A percentile compares a stretch with the other conserved stretches of the same genome.
phyloP scores from a whole-genome alignment of 2,329 filamentous ascomycete genomes.

The Xylariomycetidae sp. region DNA sequence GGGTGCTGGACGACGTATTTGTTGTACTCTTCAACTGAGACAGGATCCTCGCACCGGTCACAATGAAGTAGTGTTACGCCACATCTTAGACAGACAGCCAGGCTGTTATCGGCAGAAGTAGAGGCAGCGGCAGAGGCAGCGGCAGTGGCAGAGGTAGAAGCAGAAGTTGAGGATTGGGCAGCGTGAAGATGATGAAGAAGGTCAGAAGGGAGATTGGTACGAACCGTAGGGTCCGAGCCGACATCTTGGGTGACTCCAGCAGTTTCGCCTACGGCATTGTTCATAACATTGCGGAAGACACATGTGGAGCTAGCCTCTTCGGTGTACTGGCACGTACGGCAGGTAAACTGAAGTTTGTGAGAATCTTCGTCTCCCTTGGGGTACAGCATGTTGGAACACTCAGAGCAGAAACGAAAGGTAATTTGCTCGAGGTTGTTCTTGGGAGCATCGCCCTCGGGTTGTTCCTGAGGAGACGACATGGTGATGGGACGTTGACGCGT shows the following conservation, averaged over 20 bases:
- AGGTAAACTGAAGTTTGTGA: slow-evolving; percentile 87
- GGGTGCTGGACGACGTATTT: slow-evolving; percentile 15
- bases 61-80: slow-evolving; percentile 28
- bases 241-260: slow-evolving; percentile 97
- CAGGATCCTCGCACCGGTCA: slow-evolving; percentile 21
- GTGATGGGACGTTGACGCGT: slow-evolving; percentile 8
- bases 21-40: slow-evolving; percentile 24
- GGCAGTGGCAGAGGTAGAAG: slow-evolving; percentile 5
- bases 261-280: slow-evolving; percentile 87
- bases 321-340: slow-evolving; percentile 89
- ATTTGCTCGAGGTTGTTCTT: slow-evolving; percentile 69
- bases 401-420: slow-evolving; percentile 95
- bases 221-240: slow-evolving; percentile 95
- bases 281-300: slow-evolving; percentile 92
- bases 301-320: slow-evolving; percentile 83
- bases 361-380: slow-evolving; percentile 87
- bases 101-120: slow-evolving; percentile 11
- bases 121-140: slow-evolving; percentile 5
- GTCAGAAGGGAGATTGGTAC: slow-evolving; percentile 46
- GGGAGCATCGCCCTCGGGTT: slow-evolving; percentile 35
- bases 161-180: too few relatives aligned
- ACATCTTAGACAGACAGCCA: slow-evolving; percentile 27
- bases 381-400: slow-evolving; percentile 98
- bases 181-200: too few relatives aligned
- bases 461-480: slow-evolving; percentile 58